These are phyloP conservation scores for Penicillium coprophilum DNA, from an alignment of 495 filamentous ascomycete genomes.

Conservation along the genomic window DNA sequence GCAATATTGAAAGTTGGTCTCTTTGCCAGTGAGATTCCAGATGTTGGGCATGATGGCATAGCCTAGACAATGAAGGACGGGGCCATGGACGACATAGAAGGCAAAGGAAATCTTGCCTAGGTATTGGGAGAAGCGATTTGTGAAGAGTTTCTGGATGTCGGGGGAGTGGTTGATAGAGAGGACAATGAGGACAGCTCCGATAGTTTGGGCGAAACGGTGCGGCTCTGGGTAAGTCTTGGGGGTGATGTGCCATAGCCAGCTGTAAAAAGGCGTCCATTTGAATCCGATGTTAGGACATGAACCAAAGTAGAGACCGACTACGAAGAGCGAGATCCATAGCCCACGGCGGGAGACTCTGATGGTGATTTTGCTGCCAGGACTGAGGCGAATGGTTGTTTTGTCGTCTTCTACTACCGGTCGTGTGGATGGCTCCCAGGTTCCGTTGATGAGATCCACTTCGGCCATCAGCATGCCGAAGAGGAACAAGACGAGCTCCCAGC, in stretches of 20 bases:
- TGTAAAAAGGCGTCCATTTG: slow-evolving; percentile 48
- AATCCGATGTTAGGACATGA: slow-evolving; percentile 45
- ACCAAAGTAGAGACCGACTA: slow-evolving; percentile 45
- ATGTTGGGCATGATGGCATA: slow-evolving; percentile 51
- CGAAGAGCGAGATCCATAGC: slow-evolving; percentile 54
- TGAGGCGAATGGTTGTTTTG: slow-evolving; percentile 25
- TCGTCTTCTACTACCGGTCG: slow-evolving; percentile 12
- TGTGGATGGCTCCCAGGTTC: slow-evolving; percentile 38
- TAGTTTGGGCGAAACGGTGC: slow-evolving; percentile 47
- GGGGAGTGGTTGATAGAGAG: slow-evolving; percentile 54
- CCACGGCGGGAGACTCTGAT: slow-evolving; percentile 45
- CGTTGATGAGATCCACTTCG: slow-evolving; percentile 55
- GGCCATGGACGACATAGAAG: slow-evolving; percentile 66
- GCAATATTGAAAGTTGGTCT: slow-evolving; percentile 52
- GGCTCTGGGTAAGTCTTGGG: slow-evolving; percentile 44
- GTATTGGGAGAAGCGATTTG: slow-evolving; percentile 57
- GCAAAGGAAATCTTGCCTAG: slow-evolving; percentile 61
- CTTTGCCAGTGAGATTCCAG: slow-evolving; percentile 53
- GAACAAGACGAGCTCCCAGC: slow-evolving; percentile 62
- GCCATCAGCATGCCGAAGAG: slow-evolving; percentile 59
- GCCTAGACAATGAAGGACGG: slow-evolving; percentile 52
- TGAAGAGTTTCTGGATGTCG: slow-evolving; percentile 55
- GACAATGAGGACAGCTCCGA: slow-evolving; percentile 57
- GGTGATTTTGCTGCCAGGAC: slow-evolving; percentile 29
- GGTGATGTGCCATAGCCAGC: slow-evolving; percentile 42